These are phyloP conservation scores for Barnettozyma vustinii DNA, from an alignment of 805 yeast species.

Conservation along the genomic window DNA sequence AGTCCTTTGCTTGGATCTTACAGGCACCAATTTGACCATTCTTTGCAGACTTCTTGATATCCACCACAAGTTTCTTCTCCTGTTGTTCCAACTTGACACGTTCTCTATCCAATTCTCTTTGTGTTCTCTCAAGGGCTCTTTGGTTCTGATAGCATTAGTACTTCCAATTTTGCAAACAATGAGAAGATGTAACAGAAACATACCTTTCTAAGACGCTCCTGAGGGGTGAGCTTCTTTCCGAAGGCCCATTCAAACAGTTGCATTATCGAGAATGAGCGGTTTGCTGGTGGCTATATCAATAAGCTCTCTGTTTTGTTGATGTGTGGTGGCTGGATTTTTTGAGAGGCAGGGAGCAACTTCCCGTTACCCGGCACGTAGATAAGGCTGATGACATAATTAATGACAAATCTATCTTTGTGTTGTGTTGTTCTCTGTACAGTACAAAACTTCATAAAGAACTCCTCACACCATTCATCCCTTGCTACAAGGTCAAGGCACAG, in stretches of 20 bases:
- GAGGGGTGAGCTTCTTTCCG: constrained; percentile 91
- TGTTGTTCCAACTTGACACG: constrained; percentile 80
- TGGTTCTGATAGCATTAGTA: constrained; percentile 52
- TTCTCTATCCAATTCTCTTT: constrained; percentile 88
- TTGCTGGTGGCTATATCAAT: not conserved
- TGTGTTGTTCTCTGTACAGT: not conserved
- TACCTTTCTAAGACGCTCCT: constrained; percentile 80
- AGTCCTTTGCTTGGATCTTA: constrained; percentile 92
- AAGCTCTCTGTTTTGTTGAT: not conserved
- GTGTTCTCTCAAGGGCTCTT: constrained; percentile 90
- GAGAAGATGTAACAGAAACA: constrained; percentile 12
- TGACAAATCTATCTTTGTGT: not conserved
- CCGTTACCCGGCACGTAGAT: constrained; percentile 2
- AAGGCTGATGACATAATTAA: not conserved
- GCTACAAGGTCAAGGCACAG: not conserved
- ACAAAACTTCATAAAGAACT: too few species aligned
- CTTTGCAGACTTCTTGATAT: constrained; percentile 89
- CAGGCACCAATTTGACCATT: constrained; percentile 84
- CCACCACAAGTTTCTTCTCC: constrained; percentile 80
- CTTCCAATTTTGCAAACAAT: not conserved
- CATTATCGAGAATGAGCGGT: constrained; percentile 30
- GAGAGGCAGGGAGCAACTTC: not conserved
- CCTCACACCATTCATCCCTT: too few species aligned
- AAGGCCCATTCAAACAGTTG: constrained; percentile 88
- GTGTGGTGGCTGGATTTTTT: not conserved